Conservation (phyloP, 2,329 filamentous ascomycete genomes). For the Calonectria multiphialidica region DNA sequence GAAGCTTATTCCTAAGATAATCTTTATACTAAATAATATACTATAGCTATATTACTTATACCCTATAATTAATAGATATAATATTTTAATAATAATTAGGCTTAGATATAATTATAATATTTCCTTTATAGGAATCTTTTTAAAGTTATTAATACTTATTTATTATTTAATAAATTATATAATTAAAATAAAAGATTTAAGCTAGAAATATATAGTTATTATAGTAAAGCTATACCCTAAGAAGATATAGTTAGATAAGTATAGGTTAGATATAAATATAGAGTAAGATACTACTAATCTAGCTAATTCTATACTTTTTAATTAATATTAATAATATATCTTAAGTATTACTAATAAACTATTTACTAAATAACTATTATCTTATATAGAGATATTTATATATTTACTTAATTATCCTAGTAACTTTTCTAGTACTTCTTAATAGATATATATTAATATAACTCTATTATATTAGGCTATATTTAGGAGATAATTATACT, state of each 20-base stretch:
- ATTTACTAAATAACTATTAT: slow-evolving; percentile 8
- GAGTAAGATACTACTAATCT: too few relatives aligned
- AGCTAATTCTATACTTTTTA: neutral
- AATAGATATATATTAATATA: slow-evolving; percentile 19
- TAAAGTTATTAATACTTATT: slow-evolving; percentile 11
- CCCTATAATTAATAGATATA: slow-evolving; percentile 13
- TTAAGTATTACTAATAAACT: slow-evolving; percentile 11
- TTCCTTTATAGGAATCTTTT: slow-evolving; percentile 14
- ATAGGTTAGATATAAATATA: neutral
- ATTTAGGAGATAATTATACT: neutral
- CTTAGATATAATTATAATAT: slow-evolving; percentile 17
- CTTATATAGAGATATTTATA: slow-evolving; percentile 5
- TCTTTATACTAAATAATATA: neutral
- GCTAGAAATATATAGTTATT: neutral
- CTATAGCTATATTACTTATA: neutral
- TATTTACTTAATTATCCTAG: slow-evolving; percentile 1
- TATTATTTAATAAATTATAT: slow-evolving; percentile 3
- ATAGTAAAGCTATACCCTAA: neutral
- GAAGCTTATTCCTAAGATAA: neutral
- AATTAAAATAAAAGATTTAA: neutral
- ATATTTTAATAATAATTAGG: neutral
- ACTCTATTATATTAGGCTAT: slow-evolving; percentile 6
- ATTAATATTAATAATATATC: slow-evolving; percentile 8
- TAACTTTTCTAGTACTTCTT: slow-evolving; percentile 2
- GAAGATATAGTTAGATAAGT: neutral